Conservation (phyloP, 2,329 filamentous ascomycete species). For the Aspergillus sp. region DNA sequence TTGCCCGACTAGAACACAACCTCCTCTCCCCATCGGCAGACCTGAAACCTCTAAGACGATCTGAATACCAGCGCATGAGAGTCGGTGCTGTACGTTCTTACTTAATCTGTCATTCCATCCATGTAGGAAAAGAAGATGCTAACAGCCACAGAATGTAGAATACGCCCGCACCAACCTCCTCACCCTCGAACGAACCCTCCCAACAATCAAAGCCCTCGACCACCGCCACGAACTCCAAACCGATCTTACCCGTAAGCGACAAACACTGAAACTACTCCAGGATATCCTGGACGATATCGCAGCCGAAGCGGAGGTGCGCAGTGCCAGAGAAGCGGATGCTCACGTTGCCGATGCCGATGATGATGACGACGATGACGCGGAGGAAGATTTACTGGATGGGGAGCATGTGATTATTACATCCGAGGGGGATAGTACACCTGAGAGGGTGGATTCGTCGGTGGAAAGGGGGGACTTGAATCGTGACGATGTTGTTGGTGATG, state of each 20-base stretch:
- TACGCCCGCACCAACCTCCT: constrained; percentile 39
- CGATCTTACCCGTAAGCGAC: constrained; percentile 35
- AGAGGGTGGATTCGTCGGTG: constrained; percentile 11
- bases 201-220: constrained; percentile 34
- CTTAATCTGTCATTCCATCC: not conserved
- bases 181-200: constrained; percentile 36
- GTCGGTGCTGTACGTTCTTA: constrained; percentile 32
- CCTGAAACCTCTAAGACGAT: constrained; percentile 30
- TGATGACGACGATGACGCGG: constrained; percentile 12
- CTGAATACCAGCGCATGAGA: constrained; percentile 40
- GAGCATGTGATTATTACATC: constrained; percentile 25
- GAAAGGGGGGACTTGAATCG: constrained; percentile 8
- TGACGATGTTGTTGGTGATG: constrained; percentile 1
- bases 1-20: constrained; percentile 40
- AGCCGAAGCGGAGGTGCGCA: constrained; percentile 10
- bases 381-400: constrained; percentile 19
- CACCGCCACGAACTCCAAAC: constrained; percentile 35
- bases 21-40: constrained; percentile 36
- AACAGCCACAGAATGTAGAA: constrained; percentile 35
- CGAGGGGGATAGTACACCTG: constrained; percentile 7
- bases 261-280: constrained; percentile 28
- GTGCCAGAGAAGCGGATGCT: not conserved
- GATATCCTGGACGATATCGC: constrained; percentile 28
- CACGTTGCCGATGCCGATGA: constrained; percentile 4
- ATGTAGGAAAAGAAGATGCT: not conserved